phyloP scores from a whole-genome alignment of 2,329 filamentous ascomycete species.

The Exserohilum turcica region DNA sequence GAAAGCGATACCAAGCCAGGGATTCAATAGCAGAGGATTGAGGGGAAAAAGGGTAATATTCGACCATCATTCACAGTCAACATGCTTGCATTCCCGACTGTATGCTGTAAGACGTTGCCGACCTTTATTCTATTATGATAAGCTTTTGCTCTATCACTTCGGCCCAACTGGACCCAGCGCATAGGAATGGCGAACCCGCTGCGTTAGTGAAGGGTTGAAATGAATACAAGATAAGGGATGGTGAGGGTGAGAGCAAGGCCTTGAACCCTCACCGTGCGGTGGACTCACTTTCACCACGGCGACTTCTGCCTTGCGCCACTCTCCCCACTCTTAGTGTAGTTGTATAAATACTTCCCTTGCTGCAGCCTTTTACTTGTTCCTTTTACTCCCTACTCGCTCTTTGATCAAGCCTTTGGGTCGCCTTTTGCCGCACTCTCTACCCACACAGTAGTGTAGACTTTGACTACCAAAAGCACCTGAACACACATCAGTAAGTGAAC shows the following conservation, averaged over 20 bases:
- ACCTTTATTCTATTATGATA: too few relatives aligned
- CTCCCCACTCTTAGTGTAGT: neutral
- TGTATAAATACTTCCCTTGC: neutral
- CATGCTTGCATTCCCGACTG: too few relatives aligned
- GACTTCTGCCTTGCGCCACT: neutral
- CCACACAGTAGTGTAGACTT: neutral
- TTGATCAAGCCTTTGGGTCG: neutral
- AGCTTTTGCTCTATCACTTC: too few relatives aligned
- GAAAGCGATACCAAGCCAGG: neutral
- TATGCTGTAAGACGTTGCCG: too few relatives aligned
- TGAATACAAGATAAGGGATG: neutral
- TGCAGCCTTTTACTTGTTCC: neutral
- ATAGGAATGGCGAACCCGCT: too few relatives aligned
- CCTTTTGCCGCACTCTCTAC: neutral
- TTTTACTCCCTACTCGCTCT: neutral
- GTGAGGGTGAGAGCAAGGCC: neutral
- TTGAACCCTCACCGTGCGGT: neutral
- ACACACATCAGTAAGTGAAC: neutral
- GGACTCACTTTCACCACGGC: constrained; percentile 18
- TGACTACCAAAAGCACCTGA: too few relatives aligned
- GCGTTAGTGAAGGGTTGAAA: too few relatives aligned
- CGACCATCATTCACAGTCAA: too few relatives aligned
- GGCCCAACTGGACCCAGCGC: too few relatives aligned
- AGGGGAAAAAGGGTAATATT: too few relatives aligned
- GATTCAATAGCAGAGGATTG: too few relatives aligned